Percentiles rank a stretch among this genome's conserved stretches.
These are phyloP conservation scores for Nematocida sp. DNA, from an alignment of 371 early-diverging fungal species.

Conservation along the genomic window DNA sequence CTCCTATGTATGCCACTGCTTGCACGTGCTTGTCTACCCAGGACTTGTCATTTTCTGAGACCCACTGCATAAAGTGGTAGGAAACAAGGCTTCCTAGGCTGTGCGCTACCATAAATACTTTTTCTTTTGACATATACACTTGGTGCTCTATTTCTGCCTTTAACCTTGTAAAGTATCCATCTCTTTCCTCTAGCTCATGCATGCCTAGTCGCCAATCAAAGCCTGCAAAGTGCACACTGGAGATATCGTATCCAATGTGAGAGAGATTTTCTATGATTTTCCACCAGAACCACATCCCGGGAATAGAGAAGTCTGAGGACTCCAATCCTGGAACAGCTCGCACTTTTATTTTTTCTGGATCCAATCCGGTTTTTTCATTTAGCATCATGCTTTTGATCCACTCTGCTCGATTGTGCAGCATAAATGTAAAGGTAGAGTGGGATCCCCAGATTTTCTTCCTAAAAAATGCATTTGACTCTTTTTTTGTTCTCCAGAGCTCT, in stretches of 20 bases:
- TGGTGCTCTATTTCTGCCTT: slow-evolving; percentile 73
- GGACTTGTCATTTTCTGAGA: slow-evolving; percentile 70
- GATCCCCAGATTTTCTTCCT: slow-evolving; percentile 85
- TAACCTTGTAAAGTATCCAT: slow-evolving; percentile 75
- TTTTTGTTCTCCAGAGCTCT: slow-evolving; percentile 74
- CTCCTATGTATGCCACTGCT: slow-evolving; percentile 76
- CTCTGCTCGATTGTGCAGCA: slow-evolving; percentile 75
- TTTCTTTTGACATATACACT: slow-evolving; percentile 65
- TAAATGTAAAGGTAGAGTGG: slow-evolving; percentile 72
- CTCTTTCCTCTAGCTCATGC: slow-evolving; percentile 76
- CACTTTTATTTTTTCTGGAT: slow-evolving; percentile 74
- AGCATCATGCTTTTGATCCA: slow-evolving; percentile 78
- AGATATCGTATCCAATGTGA: slow-evolving; percentile 75
- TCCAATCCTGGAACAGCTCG: slow-evolving; percentile 81
- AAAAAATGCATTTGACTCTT: slow-evolving; percentile 73
- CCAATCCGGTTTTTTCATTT: slow-evolving; percentile 75
- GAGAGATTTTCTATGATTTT: slow-evolving; percentile 69
- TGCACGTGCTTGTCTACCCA: slow-evolving; percentile 80
- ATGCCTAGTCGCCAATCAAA: slow-evolving; percentile 86
- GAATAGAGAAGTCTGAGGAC: slow-evolving; percentile 83
- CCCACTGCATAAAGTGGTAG: slow-evolving; percentile 84
- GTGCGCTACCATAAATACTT: slow-evolving; percentile 65
- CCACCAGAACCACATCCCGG: slow-evolving; percentile 88
- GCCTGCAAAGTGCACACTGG: slow-evolving; percentile 72
- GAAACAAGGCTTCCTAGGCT: slow-evolving; percentile 72